phyloP scores from a whole-genome alignment of 2,329 filamentous ascomycete species.

The Penicillium fuscoglaucum region DNA sequence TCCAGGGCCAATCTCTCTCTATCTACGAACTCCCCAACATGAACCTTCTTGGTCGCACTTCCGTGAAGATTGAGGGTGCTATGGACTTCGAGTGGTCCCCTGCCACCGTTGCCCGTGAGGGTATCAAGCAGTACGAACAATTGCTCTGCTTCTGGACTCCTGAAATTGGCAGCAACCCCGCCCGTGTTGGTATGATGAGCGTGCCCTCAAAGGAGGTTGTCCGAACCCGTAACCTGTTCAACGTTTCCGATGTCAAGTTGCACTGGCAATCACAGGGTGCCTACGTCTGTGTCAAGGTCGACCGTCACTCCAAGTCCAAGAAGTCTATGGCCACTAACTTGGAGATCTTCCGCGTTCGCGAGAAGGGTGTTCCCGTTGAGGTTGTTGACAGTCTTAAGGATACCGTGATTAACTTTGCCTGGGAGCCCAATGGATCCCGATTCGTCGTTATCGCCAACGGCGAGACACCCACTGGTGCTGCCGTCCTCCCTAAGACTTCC shows the following conservation, averaged over 20 bases:
- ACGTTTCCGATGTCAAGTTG: constrained; percentile 93
- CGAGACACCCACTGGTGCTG: constrained; percentile 74
- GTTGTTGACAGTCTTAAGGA: constrained; percentile 98
- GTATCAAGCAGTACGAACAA: constrained; percentile 90
- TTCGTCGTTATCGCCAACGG: constrained; percentile 96
- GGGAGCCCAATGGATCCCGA: constrained; percentile 96
- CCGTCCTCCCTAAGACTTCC: constrained; percentile 87
- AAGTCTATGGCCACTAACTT: constrained; percentile 96
- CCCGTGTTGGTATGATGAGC: constrained; percentile 95
- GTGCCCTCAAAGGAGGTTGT: constrained; percentile 93
- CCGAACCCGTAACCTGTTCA: constrained; percentile 94
- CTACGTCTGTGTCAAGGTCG: constrained; percentile 97
- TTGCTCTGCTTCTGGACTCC: constrained; percentile 98
- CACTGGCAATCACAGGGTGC: constrained; percentile 96
- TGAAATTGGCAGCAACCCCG: constrained; percentile 95
- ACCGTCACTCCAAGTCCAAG: constrained; percentile 98
- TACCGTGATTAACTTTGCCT: constrained; percentile 98
- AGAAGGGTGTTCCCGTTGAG: constrained; percentile 98
- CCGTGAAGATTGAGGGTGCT: constrained; percentile 93
- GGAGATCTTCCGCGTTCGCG: constrained; percentile 94
- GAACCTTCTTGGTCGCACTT: constrained; percentile 85
- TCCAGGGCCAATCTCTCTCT: constrained; percentile 82
- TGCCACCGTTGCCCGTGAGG: constrained; percentile 74
- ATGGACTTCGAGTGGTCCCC: constrained; percentile 99
- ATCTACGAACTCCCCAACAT: constrained; percentile 88